These are phyloP conservation scores for Caryopteris hybrid DNA, from an alignment of 305 asterid species.

Conservation along the genomic window DNA sequence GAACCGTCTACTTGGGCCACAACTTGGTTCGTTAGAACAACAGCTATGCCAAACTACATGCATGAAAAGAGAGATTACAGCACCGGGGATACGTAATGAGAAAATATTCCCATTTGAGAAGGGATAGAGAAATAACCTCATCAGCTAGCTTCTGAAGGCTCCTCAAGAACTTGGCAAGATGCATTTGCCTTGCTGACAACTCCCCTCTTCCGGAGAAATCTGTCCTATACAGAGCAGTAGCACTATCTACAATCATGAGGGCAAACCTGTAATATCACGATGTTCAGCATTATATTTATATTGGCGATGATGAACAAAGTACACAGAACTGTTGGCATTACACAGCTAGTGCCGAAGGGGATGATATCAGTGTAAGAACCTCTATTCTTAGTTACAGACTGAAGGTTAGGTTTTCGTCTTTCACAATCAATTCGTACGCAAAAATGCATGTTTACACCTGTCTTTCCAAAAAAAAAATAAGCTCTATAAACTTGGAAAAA, in stretches of 20 bases:
- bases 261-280: slow-evolving; percentile 64
- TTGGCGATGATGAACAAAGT: neutral
- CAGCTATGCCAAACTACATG: slow-evolving; percentile 83
- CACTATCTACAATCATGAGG: slow-evolving; percentile 94
- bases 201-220: slow-evolving; percentile 97
- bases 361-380: neutral
- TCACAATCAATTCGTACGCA: neutral
- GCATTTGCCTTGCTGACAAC: slow-evolving; percentile 95
- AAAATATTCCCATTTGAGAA: neutral
- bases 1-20: slow-evolving; percentile 99
- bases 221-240: slow-evolving; percentile 96
- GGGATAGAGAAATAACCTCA: slow-evolving; percentile 44
- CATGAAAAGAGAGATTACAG: neutral
- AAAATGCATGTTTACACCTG: neutral
- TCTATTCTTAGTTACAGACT: neutral
- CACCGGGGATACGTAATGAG: no score
- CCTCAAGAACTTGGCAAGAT: slow-evolving; percentile 92
- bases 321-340: neutral
- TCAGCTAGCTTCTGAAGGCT: slow-evolving; percentile 98
- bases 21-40: slow-evolving; percentile 94
- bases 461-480: no score
- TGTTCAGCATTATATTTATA: neutral
- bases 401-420: neutral
- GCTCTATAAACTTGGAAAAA: neutral
- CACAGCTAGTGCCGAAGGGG: neutral